Evolutionary conservation across 192 early-diverging fungal species (phyloP).

Genomic region (Coemansia sp.): DNA sequence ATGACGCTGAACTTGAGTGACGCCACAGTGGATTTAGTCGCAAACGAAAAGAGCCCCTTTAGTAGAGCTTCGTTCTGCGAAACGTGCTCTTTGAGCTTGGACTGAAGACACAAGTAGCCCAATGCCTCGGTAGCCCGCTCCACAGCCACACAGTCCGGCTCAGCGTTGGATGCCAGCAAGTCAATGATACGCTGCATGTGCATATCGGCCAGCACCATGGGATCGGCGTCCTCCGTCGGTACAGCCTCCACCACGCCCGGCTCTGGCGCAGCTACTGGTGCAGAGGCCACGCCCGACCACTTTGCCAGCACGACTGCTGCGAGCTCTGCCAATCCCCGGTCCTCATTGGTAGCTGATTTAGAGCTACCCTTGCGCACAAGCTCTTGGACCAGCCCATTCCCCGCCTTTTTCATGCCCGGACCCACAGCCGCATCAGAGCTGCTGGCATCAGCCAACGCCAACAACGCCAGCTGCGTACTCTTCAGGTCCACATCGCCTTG

Average conservation of each 20-base stretch:
- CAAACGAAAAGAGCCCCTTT: slow-evolving; percentile 57
- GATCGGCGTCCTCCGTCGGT: slow-evolving; percentile 23
- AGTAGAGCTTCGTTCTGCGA: slow-evolving; percentile 61
- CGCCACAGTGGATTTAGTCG: slow-evolving; percentile 48
- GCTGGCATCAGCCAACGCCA: slow-evolving; percentile 37
- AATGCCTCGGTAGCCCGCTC: slow-evolving; percentile 75
- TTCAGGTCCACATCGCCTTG: slow-evolving; percentile 72
- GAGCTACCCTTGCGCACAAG: slow-evolving; percentile 56
- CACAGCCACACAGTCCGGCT: slow-evolving; percentile 35
- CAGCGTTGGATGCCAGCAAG: slow-evolving; percentile 19
- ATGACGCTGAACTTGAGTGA: slow-evolving; percentile 71
- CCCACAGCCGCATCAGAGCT: slow-evolving; percentile 60
- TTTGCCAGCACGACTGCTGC: slow-evolving; percentile 67
- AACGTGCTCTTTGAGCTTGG: slow-evolving; percentile 69
- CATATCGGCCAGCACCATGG: slow-evolving; percentile 36
- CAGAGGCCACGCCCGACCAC: slow-evolving; percentile 52
- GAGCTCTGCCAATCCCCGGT: slow-evolving; percentile 56
- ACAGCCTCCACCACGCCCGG: slow-evolving; percentile 3
- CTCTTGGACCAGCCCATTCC: slow-evolving; percentile 59
- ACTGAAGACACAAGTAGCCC: slow-evolving; percentile 75
- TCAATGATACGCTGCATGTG: slow-evolving; percentile 30
- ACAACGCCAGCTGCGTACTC: slow-evolving; percentile 65
- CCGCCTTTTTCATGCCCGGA: slow-evolving; percentile 65
- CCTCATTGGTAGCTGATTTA: slow-evolving; percentile 23
- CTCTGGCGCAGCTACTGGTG: slow-evolving; percentile 28